A percentile compares a stretch with the other conserved stretches of the same genome.
Conservation (phyloP, 371 early-diverging fungal species). For the Rhizopus delemar region DNA sequence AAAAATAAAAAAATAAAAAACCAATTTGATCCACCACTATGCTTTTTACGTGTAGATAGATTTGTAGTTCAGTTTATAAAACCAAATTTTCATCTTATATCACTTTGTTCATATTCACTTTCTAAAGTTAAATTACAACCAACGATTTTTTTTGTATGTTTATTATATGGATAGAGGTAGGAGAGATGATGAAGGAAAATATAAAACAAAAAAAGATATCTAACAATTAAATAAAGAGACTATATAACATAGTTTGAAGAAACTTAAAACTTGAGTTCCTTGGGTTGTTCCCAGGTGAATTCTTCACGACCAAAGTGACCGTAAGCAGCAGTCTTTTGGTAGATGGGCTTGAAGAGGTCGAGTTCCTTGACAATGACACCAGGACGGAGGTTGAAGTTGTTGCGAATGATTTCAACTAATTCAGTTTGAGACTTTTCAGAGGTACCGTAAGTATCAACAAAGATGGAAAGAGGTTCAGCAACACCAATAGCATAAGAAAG, state of each 20-base stretch:
- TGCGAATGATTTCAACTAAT: constrained; percentile 90
- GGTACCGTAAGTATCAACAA: constrained; percentile 97
- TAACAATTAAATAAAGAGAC: constrained; percentile 7
- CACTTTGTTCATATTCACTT: no score
- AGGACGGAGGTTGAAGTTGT: constrained; percentile 98
- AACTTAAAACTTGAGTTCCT: constrained; percentile 77
- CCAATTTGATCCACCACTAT: background rate
- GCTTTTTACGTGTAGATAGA: background rate
- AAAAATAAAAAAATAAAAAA: background rate
- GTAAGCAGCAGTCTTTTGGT: constrained; percentile 96
- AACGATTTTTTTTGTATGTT: no score
- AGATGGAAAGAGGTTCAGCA: constrained; percentile 96
- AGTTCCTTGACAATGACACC: constrained; percentile 98
- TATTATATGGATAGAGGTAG: no score
- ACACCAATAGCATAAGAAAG: constrained; percentile 99
- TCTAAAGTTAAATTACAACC: no score
- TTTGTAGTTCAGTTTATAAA: no score
- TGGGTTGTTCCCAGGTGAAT: constrained; percentile 97
- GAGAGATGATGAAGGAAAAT: background rate
- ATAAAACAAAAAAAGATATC: constrained; percentile 5
- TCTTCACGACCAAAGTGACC: constrained; percentile 98
- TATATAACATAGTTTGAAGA: constrained; percentile 4
- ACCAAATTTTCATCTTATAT: no score
- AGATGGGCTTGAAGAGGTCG: constrained; percentile 97
- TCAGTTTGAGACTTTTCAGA: constrained; percentile 86